Evolutionary conservation across 805 yeast genomes (phyloP).

Genomic region (Kluyveromyces wickerhamii): DNA sequence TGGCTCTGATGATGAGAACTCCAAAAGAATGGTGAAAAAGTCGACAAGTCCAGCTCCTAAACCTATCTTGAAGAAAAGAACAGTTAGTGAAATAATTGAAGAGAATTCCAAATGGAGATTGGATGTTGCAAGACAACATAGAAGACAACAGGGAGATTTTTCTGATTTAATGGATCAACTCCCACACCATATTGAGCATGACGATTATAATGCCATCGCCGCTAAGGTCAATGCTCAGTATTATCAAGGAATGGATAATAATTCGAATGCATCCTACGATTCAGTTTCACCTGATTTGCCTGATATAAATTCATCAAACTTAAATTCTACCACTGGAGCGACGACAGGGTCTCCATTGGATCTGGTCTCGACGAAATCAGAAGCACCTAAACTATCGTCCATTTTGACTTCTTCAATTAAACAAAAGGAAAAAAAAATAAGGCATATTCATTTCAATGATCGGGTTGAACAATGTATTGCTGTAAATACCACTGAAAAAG

Average conservation of each 20-base stretch:
- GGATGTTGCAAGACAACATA: conserved; percentile 59
- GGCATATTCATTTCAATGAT: conserved; percentile 89
- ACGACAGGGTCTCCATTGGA: conserved; percentile 2
- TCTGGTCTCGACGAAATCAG: not conserved
- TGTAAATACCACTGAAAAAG: conserved; percentile 36
- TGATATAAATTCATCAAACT: conserved; percentile 3
- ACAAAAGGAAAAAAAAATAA: conserved; percentile 12
- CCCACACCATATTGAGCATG: conserved; percentile 18
- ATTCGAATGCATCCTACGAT: not conserved
- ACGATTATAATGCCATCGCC: conserved; percentile 29
- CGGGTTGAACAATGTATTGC: conserved; percentile 94
- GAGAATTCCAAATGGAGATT: conserved; percentile 32
- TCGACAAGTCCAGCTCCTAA: conserved; percentile 38
- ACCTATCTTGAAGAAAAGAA: conserved; percentile 82
- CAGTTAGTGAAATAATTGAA: conserved; percentile 65
- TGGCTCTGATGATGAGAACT: conserved; percentile 34
- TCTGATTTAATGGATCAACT: conserved; percentile 21
- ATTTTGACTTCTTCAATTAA: conserved; percentile 15
- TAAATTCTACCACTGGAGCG: conserved; percentile 1
- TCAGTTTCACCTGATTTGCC: not conserved
- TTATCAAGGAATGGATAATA: conserved; percentile 6
- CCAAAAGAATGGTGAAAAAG: conserved; percentile 22
- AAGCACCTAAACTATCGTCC: conserved; percentile 10
- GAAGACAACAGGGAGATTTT: conserved; percentile 20
- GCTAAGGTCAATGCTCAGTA: conserved; percentile 33